phyloP scores from a whole-genome alignment of 345 rosid genomes.

The Salix dunnii region DNA sequence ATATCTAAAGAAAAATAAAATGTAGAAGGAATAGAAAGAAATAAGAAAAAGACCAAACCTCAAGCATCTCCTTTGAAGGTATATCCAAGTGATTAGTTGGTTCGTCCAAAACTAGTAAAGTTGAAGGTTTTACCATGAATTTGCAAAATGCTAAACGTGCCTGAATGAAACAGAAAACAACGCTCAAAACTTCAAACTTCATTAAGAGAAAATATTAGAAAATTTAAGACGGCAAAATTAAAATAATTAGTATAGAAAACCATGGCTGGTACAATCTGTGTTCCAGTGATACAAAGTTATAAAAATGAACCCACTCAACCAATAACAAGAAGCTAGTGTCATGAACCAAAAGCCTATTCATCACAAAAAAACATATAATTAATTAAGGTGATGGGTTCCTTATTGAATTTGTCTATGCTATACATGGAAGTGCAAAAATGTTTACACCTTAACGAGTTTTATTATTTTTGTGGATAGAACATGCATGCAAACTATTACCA shows the following conservation, averaged over 20 bases:
- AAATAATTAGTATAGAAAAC: neutral
- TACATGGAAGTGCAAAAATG: neutral
- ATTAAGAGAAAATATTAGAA: neutral
- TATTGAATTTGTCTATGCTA: neutral
- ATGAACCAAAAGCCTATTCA: neutral
- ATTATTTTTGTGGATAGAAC: neutral
- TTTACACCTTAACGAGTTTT: neutral
- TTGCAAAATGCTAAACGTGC: constrained; percentile 96
- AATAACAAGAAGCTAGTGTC: neutral
- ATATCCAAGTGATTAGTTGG: constrained; percentile 97
- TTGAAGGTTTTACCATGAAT: constrained; percentile 93
- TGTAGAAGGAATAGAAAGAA: neutral
- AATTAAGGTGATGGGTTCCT: too few species aligned
- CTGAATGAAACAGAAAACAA: constrained; percentile 33
- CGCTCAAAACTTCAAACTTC: constrained; percentile 1
- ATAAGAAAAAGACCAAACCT: constrained; percentile 45
- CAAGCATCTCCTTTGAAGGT: constrained; percentile 98
- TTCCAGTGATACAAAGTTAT: neutral
- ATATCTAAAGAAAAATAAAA: neutral
- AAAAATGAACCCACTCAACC: neutral
- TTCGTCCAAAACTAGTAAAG: constrained; percentile 79
- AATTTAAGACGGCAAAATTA: neutral
- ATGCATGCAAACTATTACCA: neutral
- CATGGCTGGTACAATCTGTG: neutral
- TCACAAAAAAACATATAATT: neutral